phyloP scores from a whole-genome alignment of 768 basidiomycete genomes.

The Lactarius pseudohatsudake region DNA sequence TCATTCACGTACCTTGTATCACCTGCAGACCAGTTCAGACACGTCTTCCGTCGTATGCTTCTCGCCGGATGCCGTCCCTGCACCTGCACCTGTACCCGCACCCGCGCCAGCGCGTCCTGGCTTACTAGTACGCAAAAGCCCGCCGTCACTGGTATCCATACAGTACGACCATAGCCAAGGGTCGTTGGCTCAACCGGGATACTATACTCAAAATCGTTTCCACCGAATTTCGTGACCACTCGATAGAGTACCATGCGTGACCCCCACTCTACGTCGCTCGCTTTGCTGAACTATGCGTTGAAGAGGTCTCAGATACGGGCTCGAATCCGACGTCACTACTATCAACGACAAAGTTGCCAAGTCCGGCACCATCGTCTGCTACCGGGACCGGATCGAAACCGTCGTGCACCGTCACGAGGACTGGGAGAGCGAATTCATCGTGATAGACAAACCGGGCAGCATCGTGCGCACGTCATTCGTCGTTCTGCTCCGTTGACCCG shows the following conservation, averaged over 20 bases:
- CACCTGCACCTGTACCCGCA: constrained; percentile 9
- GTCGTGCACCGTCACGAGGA: constrained; percentile 93
- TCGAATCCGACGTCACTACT: constrained; percentile 92
- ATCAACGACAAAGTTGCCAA: constrained; percentile 88
- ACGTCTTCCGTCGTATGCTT: constrained; percentile 30
- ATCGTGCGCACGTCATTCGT: constrained; percentile 63
- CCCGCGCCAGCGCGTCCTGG: constrained; percentile 36
- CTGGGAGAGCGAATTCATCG: constrained; percentile 75
- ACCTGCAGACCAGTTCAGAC: constrained; percentile 52
- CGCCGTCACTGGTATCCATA: constrained; percentile 92
- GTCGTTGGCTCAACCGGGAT: constrained; percentile 84
- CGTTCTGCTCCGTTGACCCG: neutral
- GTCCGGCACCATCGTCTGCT: constrained; percentile 72
- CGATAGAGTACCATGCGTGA: constrained; percentile 92
- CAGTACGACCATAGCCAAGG: constrained; percentile 83
- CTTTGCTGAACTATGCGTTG: neutral
- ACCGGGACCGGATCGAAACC: constrained; percentile 94
- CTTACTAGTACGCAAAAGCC: constrained; percentile 75
- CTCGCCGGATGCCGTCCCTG: constrained; percentile 26
- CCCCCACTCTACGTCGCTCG: neutral
- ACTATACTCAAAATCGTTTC: constrained; percentile 83
- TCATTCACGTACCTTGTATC: constrained; percentile 46
- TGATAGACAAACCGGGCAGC: constrained; percentile 95
- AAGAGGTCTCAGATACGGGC: constrained; percentile 45
- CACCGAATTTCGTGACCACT: constrained; percentile 75